A percentile compares a stretch with the other conserved stretches of the same genome.
phyloP scores from a whole-genome alignment of 2,329 filamentous ascomycete genomes.

The Pseudonectria foliicola region DNA sequence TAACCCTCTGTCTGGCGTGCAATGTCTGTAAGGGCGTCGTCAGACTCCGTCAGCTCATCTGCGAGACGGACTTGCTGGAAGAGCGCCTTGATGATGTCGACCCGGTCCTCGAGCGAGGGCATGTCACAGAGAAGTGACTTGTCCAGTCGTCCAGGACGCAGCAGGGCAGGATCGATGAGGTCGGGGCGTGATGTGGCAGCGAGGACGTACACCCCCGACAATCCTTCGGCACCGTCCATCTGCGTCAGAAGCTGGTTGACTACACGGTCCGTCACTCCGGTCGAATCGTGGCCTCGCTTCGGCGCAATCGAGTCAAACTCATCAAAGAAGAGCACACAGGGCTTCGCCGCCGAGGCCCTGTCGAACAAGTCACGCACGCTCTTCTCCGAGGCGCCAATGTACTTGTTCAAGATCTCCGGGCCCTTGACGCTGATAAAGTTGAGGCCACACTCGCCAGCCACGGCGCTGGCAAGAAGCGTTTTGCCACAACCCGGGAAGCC shows the following conservation, averaged over 20 bases:
- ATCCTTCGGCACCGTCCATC: constrained; percentile 95
- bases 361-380: constrained; percentile 93
- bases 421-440: constrained; percentile 99
- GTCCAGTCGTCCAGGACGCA: constrained; percentile 86
- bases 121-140: constrained; percentile 91
- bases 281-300: constrained; percentile 93
- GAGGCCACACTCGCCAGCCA: constrained; percentile 94
- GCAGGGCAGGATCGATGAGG: constrained; percentile 86
- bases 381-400: constrained; percentile 96
- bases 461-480: constrained; percentile 87
- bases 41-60: constrained; percentile 52
- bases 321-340: constrained; percentile 96
- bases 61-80: constrained; percentile 71
- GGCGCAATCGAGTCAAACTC: constrained; percentile 98
- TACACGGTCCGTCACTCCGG: constrained; percentile 95
- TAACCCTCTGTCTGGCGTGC: constrained; percentile 79
- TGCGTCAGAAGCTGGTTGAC: constrained; percentile 97
- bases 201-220: constrained; percentile 91
- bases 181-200: constrained; percentile 92
- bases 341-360: constrained; percentile 79
- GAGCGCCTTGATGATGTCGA: constrained; percentile 85
- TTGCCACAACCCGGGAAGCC: constrained; percentile 96
- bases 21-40: constrained; percentile 60
- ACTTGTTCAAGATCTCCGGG: constrained; percentile 97
- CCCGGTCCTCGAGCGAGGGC: constrained; percentile 68